Percentiles rank a stretch among this genome's conserved stretches.
Evolutionary conservation across 1,139 yeast species (phyloP).

Genomic region (Yamadazyma taylorii): DNA sequence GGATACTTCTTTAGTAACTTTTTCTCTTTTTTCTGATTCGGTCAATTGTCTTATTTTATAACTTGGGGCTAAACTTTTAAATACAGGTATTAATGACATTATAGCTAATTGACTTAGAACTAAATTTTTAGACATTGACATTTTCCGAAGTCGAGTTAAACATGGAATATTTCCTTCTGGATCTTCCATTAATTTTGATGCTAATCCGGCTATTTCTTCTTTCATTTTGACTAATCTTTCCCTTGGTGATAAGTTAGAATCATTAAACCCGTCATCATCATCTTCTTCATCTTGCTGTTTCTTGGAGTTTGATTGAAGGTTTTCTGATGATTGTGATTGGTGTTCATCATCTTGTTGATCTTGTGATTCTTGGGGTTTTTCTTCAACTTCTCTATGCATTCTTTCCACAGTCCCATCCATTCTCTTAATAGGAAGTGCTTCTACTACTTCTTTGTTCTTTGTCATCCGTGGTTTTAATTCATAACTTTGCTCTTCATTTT

Average conservation of each 20-base stretch:
- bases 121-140: conserved; percentile 67
- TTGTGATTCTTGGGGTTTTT: conserved; percentile 19
- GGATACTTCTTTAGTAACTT: conserved; percentile 79
- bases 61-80: conserved; percentile 84
- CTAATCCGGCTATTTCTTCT: conserved; percentile 82
- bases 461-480: conserved; percentile 58
- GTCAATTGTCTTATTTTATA: conserved; percentile 82
- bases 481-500: conserved; percentile 69
- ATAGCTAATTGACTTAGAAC: conserved; percentile 73
- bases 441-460: conserved; percentile 44
- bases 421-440: conserved; percentile 79
- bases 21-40: conserved; percentile 78
- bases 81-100: conserved; percentile 79
- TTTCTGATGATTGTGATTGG: conserved; percentile 17
- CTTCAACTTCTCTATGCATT: conserved; percentile 43
- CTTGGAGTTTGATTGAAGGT: conserved; percentile 12
- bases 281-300: conserved; percentile 19
- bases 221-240: conserved; percentile 62
- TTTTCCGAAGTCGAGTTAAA: conserved; percentile 67
- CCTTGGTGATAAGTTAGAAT: conserved; percentile 53
- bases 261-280: conserved; percentile 40
- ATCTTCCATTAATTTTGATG: conserved; percentile 76
- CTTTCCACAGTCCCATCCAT: conserved; percentile 71
- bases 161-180: conserved; percentile 82
- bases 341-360: conserved; percentile 18